phyloP scores from a whole-genome alignment of 192 early-diverging fungal genomes.

The Gryganskiella cystojenkinii region DNA sequence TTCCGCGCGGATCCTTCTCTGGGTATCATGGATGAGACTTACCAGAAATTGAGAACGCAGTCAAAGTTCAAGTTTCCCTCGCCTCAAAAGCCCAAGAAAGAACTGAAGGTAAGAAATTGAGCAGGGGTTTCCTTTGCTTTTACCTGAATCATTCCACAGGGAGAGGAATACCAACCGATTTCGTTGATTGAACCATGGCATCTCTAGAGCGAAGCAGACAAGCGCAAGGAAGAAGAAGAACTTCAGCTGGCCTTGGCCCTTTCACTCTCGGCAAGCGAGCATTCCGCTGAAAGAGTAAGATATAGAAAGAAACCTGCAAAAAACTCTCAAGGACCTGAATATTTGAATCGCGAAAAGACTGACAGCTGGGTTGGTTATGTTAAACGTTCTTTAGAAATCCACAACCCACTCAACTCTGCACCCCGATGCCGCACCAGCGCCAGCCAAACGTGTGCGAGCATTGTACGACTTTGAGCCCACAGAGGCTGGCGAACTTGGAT shows the following conservation, averaged over 20 bases:
- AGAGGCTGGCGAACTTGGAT: constrained; percentile 91
- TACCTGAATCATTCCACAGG: no score
- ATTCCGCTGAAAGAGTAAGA: constrained; percentile 34
- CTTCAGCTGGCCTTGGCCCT: constrained; percentile 92
- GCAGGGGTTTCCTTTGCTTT: background rate
- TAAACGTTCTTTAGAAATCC: constrained; percentile 14
- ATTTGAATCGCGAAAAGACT: background rate
- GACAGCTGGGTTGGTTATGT: background rate
- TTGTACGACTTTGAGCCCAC: constrained; percentile 94
- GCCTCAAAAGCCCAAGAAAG: constrained; percentile 86
- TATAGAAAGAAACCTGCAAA: background rate
- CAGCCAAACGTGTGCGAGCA: constrained; percentile 86
- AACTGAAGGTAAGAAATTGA: constrained; percentile 51
- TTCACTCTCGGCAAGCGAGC: constrained; percentile 79
- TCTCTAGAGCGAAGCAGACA: constrained; percentile 73
- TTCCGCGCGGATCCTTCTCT: constrained; percentile 84
- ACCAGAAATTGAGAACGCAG: constrained; percentile 65
- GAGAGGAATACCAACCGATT: no score
- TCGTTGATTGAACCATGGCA: background rate
- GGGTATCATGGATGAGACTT: constrained; percentile 84
- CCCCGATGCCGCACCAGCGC: constrained; percentile 41
- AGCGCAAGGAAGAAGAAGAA: constrained; percentile 95
- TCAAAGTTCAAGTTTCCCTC: constrained; percentile 75
- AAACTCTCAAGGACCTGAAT: background rate
- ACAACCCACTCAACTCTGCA: constrained; percentile 27